Conservation (phyloP, 139 green algal genomes). For the Desmodesmus armatus region DNA sequence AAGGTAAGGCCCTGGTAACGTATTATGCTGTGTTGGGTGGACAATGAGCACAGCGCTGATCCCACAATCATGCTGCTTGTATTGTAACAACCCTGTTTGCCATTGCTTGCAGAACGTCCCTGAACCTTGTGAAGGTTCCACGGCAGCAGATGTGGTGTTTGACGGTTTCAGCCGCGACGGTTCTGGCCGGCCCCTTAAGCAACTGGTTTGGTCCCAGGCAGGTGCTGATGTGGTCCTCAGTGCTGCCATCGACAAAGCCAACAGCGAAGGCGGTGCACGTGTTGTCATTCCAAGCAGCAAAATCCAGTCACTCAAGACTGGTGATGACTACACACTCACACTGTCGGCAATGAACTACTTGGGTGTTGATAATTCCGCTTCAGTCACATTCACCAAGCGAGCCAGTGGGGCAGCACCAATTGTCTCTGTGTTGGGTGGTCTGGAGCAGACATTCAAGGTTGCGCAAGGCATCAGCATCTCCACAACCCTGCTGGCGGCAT, state of each 20-base stretch:
- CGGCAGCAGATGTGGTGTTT: constrained; percentile 6
- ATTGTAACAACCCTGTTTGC: no score
- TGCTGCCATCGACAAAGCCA: constrained; percentile 1
- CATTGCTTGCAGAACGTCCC: neutral
- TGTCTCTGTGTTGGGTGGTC: neutral
- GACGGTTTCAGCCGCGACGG: neutral
- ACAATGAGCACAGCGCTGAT: no score
- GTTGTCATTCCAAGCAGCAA: neutral
- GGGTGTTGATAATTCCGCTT: neutral
- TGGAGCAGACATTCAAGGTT: neutral
- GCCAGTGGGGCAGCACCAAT: neutral
- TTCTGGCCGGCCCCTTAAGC: constrained; percentile 10
- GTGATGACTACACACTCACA: neutral
- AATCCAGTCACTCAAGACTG: neutral
- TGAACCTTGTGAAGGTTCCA: neutral
- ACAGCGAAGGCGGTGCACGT: no score
- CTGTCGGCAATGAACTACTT: neutral
- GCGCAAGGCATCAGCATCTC: constrained; percentile 4
- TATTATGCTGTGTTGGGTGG: no score
- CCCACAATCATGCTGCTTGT: no score
- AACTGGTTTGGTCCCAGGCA: neutral
- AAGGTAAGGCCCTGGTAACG: no score
- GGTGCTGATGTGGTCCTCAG: neutral
- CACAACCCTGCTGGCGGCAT: neutral
- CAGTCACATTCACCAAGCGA: neutral